Base-by-base conservation (phyloP, 352 stramenopile species). In the Pilasporangium apinafurcum region DNA sequence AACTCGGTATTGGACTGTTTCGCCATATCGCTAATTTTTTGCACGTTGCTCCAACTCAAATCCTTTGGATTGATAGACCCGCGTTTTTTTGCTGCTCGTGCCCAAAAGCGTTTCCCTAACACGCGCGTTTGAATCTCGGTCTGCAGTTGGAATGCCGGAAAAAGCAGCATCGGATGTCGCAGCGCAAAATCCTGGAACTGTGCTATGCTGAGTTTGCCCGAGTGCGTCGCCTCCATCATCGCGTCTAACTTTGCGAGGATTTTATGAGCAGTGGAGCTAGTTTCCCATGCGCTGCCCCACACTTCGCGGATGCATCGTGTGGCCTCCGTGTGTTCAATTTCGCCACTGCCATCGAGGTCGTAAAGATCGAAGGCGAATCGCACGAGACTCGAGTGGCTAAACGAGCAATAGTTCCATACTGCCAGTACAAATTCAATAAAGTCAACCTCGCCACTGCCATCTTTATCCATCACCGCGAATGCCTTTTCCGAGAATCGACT, bases 351-450 rank as follows among this genome's bases (percentile, higher is more conserved):
- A 51, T 90, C 77, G 2, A 67, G 43, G 27, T 90, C 74, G 51
- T 90, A 90, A 7, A 90, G 53, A 48, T 85, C 72, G 40, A 86
- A 90, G 2, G 77, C 68, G 40, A 83, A 90, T 8, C 62, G 63
- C 38, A 86, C 65, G 28, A 89, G 71, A 20, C 65, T 77, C 28
- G 59, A 34, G 34, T 73, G 57, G 28, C 51, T 82, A 48, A 86
- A 86, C n/a, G 71, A 82, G 56, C 75, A 88, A 39, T 86, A 86
- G 53, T 88, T 83, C 75, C 72, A 86, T 45, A 88, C 58, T n/a
- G 69, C 62, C 40, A 86, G 41, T 25, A 88, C 75, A 44, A 86
- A 87, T 51, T 87, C 75, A 34, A 85, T 53, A 36, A 83, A 87
- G 53, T 87, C 68, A 21, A 87, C 67, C 43, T 83, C 66, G 27